Conservation (phyloP, 2,329 filamentous ascomycete species). For the Beauveria scarabaeidicola region DNA sequence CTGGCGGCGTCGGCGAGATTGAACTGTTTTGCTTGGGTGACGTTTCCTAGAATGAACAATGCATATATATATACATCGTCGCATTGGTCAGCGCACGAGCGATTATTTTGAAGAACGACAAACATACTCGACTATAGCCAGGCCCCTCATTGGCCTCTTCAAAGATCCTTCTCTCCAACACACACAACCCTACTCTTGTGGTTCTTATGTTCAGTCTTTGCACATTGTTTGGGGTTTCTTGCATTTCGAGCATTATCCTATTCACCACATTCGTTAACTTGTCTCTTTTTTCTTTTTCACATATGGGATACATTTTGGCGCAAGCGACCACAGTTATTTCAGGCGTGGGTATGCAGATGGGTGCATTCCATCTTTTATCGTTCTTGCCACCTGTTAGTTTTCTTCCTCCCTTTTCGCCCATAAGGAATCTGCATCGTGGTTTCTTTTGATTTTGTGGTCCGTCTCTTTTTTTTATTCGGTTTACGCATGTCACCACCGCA, state of each 20-base stretch:
- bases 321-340: conserved; percentile 4
- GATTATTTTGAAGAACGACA: not conserved
- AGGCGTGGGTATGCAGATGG: conserved; percentile 6
- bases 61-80: not conserved
- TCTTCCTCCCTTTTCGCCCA: not conserved
- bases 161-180: not conserved
- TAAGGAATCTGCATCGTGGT: not conserved
- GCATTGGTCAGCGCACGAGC: not conserved
- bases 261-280: conserved; percentile 11
- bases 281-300: conserved; percentile 14
- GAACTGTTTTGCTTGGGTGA: conserved; percentile 70
- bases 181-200: not conserved
- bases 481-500: not conserved
- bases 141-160: not conserved
- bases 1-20: conserved; percentile 76
- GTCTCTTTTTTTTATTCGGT: conserved; percentile 14
- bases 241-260: conserved; percentile 5
- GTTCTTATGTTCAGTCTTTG: not conserved
- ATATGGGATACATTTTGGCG: conserved; percentile 10
- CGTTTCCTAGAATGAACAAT: conserved; percentile 18
- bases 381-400: conserved; percentile 14
- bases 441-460: not conserved
- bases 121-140: not conserved
- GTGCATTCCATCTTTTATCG: conserved; percentile 13
- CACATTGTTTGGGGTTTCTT: conserved; percentile 1